Evolutionary conservation across 169 alveolate species (phyloP).

Genomic region (Plasmodium knowlesi): DNA sequence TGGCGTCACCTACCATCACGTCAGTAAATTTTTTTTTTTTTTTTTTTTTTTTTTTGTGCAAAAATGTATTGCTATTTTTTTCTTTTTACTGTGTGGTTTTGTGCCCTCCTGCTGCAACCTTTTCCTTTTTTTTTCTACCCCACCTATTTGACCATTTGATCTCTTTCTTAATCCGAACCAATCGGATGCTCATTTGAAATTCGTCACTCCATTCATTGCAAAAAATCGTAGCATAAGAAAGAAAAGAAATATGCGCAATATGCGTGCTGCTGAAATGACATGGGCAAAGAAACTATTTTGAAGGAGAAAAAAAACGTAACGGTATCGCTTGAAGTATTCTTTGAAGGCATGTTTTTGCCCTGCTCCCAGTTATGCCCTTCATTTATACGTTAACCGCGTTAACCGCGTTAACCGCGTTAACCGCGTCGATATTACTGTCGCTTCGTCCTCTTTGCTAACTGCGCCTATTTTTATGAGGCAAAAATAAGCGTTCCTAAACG

Average conservation of each 20-base stretch:
- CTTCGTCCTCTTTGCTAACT: background rate
- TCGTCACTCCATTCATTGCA: background rate
- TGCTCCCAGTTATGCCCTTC: background rate
- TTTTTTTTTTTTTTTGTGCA: background rate
- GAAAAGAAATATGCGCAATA: background rate
- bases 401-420: background rate
- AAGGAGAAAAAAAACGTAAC: background rate
- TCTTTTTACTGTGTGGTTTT: no score
- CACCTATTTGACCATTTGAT: background rate
- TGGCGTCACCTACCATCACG: background rate
- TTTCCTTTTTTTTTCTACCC: background rate
- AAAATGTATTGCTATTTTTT: background rate
- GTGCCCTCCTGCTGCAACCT: no score
- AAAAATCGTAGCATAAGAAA: background rate
- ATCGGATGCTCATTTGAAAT: background rate
- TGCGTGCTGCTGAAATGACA: background rate
- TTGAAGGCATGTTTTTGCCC: background rate
- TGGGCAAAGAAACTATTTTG: background rate
- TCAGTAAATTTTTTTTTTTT: background rate
- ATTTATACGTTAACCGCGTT: background rate
- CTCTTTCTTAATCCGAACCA: background rate
- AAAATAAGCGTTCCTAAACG: background rate
- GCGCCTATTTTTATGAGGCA: background rate
- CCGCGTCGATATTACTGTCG: background rate
- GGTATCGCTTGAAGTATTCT: background rate